A percentile compares a stretch with the other conserved stretches of the same genome.
These are phyloP conservation scores for Ustilago bromivora DNA, from an alignment of 1,284 basidiomycete genomes.

Conservation along the genomic window DNA sequence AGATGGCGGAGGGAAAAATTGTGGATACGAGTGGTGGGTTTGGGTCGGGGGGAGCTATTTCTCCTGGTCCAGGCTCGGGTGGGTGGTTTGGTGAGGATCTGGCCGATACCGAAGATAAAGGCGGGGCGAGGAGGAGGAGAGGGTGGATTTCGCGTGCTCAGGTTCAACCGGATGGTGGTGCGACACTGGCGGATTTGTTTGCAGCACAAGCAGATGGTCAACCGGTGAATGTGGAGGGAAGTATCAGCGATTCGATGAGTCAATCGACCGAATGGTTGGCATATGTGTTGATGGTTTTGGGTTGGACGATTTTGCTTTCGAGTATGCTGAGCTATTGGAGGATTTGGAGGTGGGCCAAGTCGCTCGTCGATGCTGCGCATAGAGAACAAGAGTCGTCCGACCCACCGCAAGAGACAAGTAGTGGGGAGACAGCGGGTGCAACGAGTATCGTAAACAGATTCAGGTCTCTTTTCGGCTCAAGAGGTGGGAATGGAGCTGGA, in stretches of 20 bases:
- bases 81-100: slow-evolving; percentile 60
- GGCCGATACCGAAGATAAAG: neutral
- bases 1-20: slow-evolving; percentile 66
- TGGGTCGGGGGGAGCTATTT: slow-evolving; percentile 15
- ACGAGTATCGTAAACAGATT: slow-evolving; percentile 46
- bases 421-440: slow-evolving; percentile 11
- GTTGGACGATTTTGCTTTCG: slow-evolving; percentile 83
- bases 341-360: slow-evolving; percentile 59
- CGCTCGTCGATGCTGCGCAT: slow-evolving; percentile 56
- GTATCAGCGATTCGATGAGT: slow-evolving; percentile 69
- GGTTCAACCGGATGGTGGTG: slow-evolving; percentile 35
- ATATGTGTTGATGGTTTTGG: slow-evolving; percentile 88
- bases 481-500: slow-evolving; percentile 9
- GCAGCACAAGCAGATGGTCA: slow-evolving; percentile 68
- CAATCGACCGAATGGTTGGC: slow-evolving; percentile 82
- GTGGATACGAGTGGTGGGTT: slow-evolving; percentile 22
- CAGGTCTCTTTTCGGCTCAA: slow-evolving; percentile 26
- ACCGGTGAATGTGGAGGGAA: slow-evolving; percentile 69
- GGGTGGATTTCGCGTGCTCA: slow-evolving; percentile 25
- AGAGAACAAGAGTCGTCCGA: slow-evolving; percentile 43
- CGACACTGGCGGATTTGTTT: slow-evolving; percentile 59
- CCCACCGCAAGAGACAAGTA: slow-evolving; percentile 5
- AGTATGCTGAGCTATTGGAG: slow-evolving; percentile 81
- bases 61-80: slow-evolving; percentile 50
- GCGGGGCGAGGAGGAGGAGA: slow-evolving; percentile 13